phyloP scores from a whole-genome alignment of 352 stramenopile genomes.

The Hyaloperonospora arabidopsidis region DNA sequence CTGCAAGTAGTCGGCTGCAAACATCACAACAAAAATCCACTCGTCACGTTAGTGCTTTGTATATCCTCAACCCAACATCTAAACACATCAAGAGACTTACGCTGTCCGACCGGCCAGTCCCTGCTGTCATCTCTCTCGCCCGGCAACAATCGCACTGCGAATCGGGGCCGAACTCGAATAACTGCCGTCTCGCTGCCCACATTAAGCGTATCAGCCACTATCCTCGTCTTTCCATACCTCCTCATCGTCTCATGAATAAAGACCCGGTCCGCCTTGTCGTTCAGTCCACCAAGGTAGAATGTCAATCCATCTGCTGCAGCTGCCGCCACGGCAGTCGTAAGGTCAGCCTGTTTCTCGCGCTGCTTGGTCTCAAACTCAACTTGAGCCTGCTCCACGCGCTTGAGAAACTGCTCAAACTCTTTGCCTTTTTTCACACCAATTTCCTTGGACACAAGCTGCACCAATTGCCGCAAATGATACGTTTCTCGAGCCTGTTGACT shows the following conservation, averaged over 20 bases:
- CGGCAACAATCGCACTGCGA: conserved; percentile 31
- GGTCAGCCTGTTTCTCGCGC: conserved; percentile 3
- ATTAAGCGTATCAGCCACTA: conserved; percentile 84
- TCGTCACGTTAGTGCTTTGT: conserved; percentile 5
- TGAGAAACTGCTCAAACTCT: conserved; percentile 71
- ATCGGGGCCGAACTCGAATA: conserved; percentile 56
- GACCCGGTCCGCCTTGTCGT: conserved; percentile 85
- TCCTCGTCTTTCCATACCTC: conserved; percentile 59
- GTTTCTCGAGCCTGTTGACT: conserved; percentile 32
- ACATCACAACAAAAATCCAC: conserved; percentile 16
- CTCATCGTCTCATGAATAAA: conserved; percentile 88
- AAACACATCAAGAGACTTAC: conserved; percentile 25
- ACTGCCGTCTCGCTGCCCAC: conserved; percentile 70
- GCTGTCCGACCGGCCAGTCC: conserved; percentile 66
- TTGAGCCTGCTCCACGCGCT: conserved; percentile 33
- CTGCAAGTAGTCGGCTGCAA: conserved; percentile 86
- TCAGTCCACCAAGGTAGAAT: conserved; percentile 68
- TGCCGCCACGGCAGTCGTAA: conserved; percentile 1
- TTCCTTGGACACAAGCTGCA: conserved; percentile 41
- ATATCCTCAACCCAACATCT: not conserved
- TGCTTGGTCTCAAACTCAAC: conserved; percentile 28
- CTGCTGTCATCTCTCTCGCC: conserved; percentile 48
- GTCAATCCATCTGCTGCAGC: conserved; percentile 34
- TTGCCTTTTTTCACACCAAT: conserved; percentile 58
- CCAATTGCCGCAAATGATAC: conserved; percentile 44